Base-by-base conservation (phyloP, 2,329 filamentous ascomycete species). In the Bipolaris cookei region DNA sequence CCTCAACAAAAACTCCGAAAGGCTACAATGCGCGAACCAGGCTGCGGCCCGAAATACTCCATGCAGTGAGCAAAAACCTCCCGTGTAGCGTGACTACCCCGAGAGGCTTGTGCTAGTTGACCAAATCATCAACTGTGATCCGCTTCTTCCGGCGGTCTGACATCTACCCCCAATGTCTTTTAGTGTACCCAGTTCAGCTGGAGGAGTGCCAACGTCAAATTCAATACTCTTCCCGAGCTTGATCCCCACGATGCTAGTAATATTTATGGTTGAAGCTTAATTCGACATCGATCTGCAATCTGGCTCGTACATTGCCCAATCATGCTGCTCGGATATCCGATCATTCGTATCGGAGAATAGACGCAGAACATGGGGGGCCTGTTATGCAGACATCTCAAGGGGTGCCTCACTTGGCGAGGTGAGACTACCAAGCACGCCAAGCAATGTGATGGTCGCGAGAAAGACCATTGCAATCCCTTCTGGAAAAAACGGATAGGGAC, bases 291-390 rank as follows among this genome's bases (percentile, higher is more conserved):
- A 50, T 43, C 44, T 16, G 8, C 45, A 28, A 34, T 21, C 38
- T 44, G 20, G 30, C 39, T 25, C 16, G 18, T 14, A 10, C 30
- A 44, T 28, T 3, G 7, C 8, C 43, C 43, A 46, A 46, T 46
- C 1, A 46, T 8, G 8, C 43, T 8, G 11, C 28, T 32, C 28
- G 16, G 28, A 34, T 10, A n/a, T 6, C 18, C 14, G 35, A 25
- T 32, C 25, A 23, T 25, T 54, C 38, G 25, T 18, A 48, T 41
- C 25, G 51, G 43, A 54, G 51, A 41, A 44, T 25, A 30, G 43
- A 14, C n/a, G 14, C 4, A 30, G 28, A 30, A 13, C 28, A 30
- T 30, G 28, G 28, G 28, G 28, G 28, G 28, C 28, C 28, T 30
- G 28, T 13, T 11, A 30, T 30, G 28, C 28, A 30, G 28, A 10